Conservation (phyloP, 2,329 filamentous ascomycete species). For the Fusarium burgessii region DNA sequence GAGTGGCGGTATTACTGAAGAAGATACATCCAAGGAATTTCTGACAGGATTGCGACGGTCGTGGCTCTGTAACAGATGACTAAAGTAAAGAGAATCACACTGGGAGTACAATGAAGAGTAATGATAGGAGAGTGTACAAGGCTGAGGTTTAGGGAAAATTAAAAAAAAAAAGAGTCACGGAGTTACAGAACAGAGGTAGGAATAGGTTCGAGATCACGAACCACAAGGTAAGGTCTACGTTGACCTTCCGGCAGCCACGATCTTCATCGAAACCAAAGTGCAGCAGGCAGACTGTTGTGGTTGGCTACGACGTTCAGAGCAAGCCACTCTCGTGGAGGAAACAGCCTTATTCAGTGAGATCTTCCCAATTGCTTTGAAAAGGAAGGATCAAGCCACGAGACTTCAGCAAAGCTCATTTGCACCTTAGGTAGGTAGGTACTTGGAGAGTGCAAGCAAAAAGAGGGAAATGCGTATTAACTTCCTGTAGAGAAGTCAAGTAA, state of each 20-base stretch:
- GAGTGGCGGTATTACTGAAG: neutral
- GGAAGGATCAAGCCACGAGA: neutral
- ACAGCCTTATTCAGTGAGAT: neutral
- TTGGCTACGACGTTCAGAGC: neutral
- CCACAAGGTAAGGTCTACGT: neutral
- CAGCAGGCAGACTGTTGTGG: neutral
- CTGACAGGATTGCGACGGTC: neutral
- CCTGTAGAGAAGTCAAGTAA: too few relatives aligned
- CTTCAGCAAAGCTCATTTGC: neutral
- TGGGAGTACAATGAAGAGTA: neutral
- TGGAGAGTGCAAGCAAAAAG: too few relatives aligned
- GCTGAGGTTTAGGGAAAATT: conserved; percentile 18
- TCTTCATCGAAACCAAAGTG: neutral
- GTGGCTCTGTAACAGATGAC: neutral
- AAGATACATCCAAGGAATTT: neutral
- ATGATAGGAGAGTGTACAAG: neutral
- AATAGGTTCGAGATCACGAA: neutral
- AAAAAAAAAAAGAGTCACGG: neutral
- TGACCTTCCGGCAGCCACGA: conserved; percentile 5
- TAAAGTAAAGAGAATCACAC: neutral
- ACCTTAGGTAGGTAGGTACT: neutral
- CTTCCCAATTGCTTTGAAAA: neutral
- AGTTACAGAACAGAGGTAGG: neutral
- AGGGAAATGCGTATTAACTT: too few relatives aligned
- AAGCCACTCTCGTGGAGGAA: neutral